These are phyloP conservation scores for Spergularia azorica DNA, from an alignment of 179 eudicot genomes.

Conservation along the genomic window DNA sequence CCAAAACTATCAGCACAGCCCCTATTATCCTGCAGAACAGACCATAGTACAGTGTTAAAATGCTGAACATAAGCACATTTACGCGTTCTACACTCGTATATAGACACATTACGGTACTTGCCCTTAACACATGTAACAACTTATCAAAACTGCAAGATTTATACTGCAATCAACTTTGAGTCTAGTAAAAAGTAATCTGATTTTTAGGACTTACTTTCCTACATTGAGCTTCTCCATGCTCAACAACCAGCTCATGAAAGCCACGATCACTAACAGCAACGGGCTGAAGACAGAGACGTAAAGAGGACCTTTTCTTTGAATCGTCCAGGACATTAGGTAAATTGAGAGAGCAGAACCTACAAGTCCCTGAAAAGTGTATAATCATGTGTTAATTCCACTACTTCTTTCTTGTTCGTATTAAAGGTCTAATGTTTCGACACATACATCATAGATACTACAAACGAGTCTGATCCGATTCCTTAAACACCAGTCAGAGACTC, in stretches of 20 bases:
- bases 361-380: conserved; percentile 43
- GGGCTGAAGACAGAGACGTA: conserved; percentile 85
- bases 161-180: too few relatives aligned
- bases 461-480: conserved; percentile 39
- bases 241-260: conserved; percentile 73
- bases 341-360: conserved; percentile 58
- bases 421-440: not conserved
- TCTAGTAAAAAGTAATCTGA: too few relatives aligned
- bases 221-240: conserved; percentile 54
- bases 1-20: conserved; percentile 56
- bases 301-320: conserved; percentile 73
- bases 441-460: conserved; percentile 59
- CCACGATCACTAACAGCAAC: conserved; percentile 61
- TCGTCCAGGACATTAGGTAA: conserved; percentile 77
- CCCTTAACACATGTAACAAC: too few relatives aligned
- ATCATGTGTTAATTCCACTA: not conserved
- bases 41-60: not conserved
- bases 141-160: too few relatives aligned
- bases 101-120: too few relatives aligned
- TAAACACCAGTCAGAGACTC: conserved; percentile 53
- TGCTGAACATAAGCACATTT: not conserved
- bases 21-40: conserved; percentile 57
- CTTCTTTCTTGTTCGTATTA: too few relatives aligned
- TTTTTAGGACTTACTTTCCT: conserved; percentile 65
- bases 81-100: too few relatives aligned